Evolutionary conservation across 2,329 filamentous ascomycete genomes (phyloP).

Genomic region (Orbilia quercus): DNA sequence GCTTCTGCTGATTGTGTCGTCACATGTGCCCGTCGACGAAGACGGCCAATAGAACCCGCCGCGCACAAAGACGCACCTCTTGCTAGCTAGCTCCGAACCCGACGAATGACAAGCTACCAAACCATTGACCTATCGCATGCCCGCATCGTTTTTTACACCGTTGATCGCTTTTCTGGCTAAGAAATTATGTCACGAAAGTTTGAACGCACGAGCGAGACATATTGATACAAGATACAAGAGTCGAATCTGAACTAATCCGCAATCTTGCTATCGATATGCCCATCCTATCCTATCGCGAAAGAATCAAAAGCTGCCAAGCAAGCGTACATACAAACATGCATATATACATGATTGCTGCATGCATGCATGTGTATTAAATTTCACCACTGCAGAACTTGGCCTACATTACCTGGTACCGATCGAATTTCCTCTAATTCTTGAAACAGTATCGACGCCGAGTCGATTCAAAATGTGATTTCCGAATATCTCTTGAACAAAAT

Average conservation of each 20-base stretch:
- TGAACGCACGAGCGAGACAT: too few relatives aligned
- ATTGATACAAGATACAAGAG: neutral
- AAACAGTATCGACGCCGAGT: conserved; percentile 12
- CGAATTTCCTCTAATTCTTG: conserved; percentile 7
- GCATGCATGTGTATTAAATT: conserved; percentile 12
- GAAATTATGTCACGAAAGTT: too few relatives aligned
- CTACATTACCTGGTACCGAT: conserved; percentile 36
- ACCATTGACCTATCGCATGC: conserved; percentile 25
- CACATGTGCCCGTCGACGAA: conserved; percentile 32
- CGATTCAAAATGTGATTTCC: conserved; percentile 37
- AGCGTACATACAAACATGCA: too few relatives aligned
- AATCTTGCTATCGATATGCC: neutral
- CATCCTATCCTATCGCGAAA: conserved; percentile 2
- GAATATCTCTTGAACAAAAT: neutral
- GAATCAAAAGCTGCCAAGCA: conserved; percentile 36
- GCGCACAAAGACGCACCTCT: conserved; percentile 33
- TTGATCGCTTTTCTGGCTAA: neutral
- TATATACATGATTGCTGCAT: too few relatives aligned
- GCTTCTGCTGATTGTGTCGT: conserved; percentile 22
- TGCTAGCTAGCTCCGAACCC: neutral
- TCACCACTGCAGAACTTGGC: conserved; percentile 22
- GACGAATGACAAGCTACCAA: neutral
- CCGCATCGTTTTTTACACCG: conserved; percentile 14
- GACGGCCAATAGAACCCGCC: conserved; percentile 40
- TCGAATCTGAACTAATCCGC: neutral